These are phyloP conservation scores for Pichia manshurica DNA, from an alignment of 805 yeast genomes.

Conservation along the genomic window DNA sequence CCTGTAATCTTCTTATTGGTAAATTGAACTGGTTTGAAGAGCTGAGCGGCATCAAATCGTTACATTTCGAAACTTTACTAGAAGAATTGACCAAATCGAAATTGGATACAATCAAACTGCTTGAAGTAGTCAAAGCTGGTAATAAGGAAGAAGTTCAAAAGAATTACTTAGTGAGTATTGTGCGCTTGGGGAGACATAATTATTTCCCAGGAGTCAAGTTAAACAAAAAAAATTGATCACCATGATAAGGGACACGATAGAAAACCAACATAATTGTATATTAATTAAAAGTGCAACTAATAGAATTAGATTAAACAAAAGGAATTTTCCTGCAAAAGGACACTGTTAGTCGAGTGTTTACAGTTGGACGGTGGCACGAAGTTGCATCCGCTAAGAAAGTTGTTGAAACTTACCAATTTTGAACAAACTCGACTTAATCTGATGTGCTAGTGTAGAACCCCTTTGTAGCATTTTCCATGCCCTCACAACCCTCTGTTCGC, in stretches of 20 bases:
- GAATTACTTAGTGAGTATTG: conserved; percentile 21
- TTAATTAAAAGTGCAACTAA: too few relatives aligned
- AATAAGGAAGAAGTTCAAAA: not conserved
- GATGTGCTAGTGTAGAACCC: not conserved
- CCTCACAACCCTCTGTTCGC: not conserved
- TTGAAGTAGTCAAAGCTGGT: not conserved
- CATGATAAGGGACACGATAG: not conserved
- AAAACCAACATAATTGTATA: not conserved
- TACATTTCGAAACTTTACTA: conserved; percentile 6
- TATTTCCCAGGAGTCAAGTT: conserved; percentile 41
- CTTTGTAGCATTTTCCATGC: too few relatives aligned
- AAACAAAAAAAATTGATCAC: not conserved
- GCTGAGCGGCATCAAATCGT: not conserved
- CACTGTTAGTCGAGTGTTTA: too few relatives aligned
- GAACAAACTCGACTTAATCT: not conserved
- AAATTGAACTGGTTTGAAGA: conserved; percentile 9
- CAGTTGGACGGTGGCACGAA: conserved; percentile 48
- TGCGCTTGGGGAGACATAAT: conserved; percentile 35
- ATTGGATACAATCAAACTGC: conserved; percentile 3
- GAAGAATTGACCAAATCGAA: conserved; percentile 8
- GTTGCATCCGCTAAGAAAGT: conserved; percentile 52
- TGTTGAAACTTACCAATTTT: conserved; percentile 45
- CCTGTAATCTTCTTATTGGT: conserved; percentile 2
- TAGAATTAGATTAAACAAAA: too few relatives aligned
- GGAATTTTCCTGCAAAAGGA: too few relatives aligned